These are phyloP conservation scores for Brassica cretica DNA, from an alignment of 345 rosid species.

Conservation along the genomic window DNA sequence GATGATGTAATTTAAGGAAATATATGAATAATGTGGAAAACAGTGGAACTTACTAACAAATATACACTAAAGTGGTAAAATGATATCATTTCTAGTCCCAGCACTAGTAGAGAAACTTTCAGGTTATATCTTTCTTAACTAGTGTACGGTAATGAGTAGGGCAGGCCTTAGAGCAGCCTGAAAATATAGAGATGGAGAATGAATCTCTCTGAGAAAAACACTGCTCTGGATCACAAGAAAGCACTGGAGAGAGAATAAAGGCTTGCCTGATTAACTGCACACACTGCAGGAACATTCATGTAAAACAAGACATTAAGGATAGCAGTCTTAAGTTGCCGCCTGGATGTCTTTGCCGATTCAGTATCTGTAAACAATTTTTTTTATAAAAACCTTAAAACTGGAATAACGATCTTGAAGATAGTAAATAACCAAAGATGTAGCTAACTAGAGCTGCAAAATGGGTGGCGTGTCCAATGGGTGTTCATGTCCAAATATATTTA, in stretches of 20 bases:
- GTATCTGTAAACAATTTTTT: slow-evolving; percentile 54
- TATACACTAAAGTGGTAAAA: neutral
- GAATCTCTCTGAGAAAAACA: neutral
- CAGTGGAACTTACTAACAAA: neutral
- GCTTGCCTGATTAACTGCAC: slow-evolving; percentile 80
- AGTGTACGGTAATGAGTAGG: neutral
- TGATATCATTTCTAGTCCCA: slow-evolving; percentile 2
- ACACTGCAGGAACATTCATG: slow-evolving; percentile 89
- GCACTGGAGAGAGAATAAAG: slow-evolving; percentile 22
- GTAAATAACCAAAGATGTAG: neutral
- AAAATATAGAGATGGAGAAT: neutral
- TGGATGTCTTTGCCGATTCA: slow-evolving; percentile 87
- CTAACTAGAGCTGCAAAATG: slow-evolving; percentile 38
- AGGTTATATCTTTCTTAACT: neutral
- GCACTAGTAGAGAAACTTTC: neutral
- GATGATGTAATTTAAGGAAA: neutral
- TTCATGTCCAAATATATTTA: no score
- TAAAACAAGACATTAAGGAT: slow-evolving; percentile 70
- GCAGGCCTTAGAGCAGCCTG: slow-evolving; percentile 43
- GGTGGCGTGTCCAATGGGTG: no score
- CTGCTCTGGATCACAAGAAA: neutral
- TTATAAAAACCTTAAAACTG: slow-evolving; percentile 1
- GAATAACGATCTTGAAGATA: neutral
- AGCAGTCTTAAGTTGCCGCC: slow-evolving; percentile 85
- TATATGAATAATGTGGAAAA: neutral